Base-by-base conservation (phyloP, 306 rosid genomes). In the Arachis stenosperma region DNA sequence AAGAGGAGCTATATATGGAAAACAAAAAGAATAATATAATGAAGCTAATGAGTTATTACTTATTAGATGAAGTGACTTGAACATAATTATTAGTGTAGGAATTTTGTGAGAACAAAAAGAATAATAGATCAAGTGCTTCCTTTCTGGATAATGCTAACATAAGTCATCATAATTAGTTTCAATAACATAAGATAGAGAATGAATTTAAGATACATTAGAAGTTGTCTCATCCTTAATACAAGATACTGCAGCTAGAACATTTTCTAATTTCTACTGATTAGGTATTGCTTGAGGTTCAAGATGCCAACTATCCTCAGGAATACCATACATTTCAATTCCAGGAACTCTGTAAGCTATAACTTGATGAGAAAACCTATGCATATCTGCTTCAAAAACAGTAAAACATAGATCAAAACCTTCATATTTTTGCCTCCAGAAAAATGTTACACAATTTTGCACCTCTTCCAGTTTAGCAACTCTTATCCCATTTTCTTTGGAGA, bases 261-360 rank as follows among this genome's bases (percentile, higher is more conserved):
- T 57, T 44, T n/a, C 61, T 5, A 43, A 57, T 43, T 44, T 33
- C 61, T 5, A 43, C 67, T 43, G 55, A 43, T 7, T 8, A 44
- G 63, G 70, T 51, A 74, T 52, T 5, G 71, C 70, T 36, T 8
- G 39, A 9, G 78, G 78, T 13, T 74, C 78, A 39, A 74, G 70
- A 52, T 74, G 78, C 78, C 78, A 74, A 14, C 71, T 62, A 8
- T 74, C 70, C 71, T 74, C 53, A 62, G 78, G 78, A 27, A 74
- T 74, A 57, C 70, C 78, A 74, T 74, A 74, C 9, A 41, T 62
- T 73, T 62, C 78, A 37, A 62, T 40, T 62, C 78, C 78, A 51
- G 30, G 11, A 4, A 73, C 78, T 51, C 52, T 61, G 63, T 50
- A 73, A 39, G 78, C 78, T 62, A 22, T 12, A 62, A 61, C 10